Evolutionary conservation across 2,329 filamentous ascomycete genomes (phyloP).

Genomic region (Fusarium odoratissimum): DNA sequence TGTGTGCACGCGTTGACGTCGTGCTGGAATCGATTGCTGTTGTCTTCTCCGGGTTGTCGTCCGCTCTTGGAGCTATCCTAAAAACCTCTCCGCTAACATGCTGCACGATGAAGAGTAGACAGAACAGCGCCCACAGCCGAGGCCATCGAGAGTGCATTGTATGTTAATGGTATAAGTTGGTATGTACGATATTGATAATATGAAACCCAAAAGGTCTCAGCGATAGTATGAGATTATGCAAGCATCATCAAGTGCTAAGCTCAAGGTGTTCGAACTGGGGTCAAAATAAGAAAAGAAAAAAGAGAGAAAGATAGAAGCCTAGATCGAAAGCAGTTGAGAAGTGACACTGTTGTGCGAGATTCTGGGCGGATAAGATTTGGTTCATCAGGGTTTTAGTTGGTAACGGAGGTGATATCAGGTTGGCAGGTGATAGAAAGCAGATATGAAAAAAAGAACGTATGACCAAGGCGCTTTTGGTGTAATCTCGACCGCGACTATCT

Average conservation of each 20-base stretch:
- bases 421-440: conserved; percentile 14
- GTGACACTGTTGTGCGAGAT: not conserved
- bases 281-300: not conserved
- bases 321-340: not conserved
- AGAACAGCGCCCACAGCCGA: conserved; percentile 54
- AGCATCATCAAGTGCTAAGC: conserved; percentile 37
- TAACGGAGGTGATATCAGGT: conserved; percentile 31
- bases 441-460: conserved; percentile 14
- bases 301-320: not conserved
- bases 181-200: conserved; percentile 1
- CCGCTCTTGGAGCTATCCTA: conserved; percentile 50
- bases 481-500: conserved; percentile 12
- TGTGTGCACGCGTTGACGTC: conserved; percentile 20
- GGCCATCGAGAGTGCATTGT: conserved; percentile 52
- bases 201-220: conserved; percentile 32
- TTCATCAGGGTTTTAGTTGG: conserved; percentile 14
- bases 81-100: conserved; percentile 51
- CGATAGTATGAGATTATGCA: conserved; percentile 10
- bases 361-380: conserved; percentile 14
- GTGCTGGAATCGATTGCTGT: conserved; percentile 26
- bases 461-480: conserved; percentile 27
- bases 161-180: conserved; percentile 4
- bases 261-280: not conserved
- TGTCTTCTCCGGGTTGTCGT: conserved; percentile 36
- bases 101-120: conserved; percentile 54